These are phyloP conservation scores for Fragaria iinumae DNA, from an alignment of 306 rosid species.

Conservation along the genomic window DNA sequence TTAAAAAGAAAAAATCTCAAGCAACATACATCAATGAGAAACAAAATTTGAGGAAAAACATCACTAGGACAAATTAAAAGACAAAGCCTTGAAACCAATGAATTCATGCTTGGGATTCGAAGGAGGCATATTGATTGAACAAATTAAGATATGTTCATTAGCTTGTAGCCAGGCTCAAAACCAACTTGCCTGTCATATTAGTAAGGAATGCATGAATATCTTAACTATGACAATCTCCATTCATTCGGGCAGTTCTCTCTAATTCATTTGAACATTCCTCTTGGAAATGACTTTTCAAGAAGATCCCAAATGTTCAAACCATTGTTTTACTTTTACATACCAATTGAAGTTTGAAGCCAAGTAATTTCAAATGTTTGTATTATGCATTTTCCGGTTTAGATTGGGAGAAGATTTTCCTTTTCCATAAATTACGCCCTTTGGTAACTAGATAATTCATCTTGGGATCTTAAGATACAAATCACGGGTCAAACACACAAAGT, in stretches of 20 bases:
- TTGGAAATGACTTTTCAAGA: neutral
- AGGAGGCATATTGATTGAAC: neutral
- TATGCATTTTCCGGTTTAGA: neutral
- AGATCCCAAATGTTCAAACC: neutral
- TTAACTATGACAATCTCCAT: neutral
- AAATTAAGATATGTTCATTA: neutral
- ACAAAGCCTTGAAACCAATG: neutral
- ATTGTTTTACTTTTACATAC: neutral
- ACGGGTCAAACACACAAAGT: neutral
- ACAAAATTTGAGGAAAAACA: neutral
- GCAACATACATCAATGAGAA: neutral
- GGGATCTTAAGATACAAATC: neutral
- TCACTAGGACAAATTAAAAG: neutral
- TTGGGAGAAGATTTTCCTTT: neutral
- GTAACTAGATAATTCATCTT: neutral
- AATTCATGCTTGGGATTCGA: neutral
- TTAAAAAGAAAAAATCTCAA: neutral
- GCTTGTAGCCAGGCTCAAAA: neutral
- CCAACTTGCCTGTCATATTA: neutral
- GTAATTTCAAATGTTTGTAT: neutral
- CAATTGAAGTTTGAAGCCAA: neutral
- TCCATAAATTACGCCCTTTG: neutral
- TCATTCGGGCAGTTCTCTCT: neutral
- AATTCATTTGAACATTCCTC: neutral
- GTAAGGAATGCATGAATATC: neutral